Base-by-base conservation (phyloP, 1,284 basidiomycete species). In the Sporisorium exsertum region DNA sequence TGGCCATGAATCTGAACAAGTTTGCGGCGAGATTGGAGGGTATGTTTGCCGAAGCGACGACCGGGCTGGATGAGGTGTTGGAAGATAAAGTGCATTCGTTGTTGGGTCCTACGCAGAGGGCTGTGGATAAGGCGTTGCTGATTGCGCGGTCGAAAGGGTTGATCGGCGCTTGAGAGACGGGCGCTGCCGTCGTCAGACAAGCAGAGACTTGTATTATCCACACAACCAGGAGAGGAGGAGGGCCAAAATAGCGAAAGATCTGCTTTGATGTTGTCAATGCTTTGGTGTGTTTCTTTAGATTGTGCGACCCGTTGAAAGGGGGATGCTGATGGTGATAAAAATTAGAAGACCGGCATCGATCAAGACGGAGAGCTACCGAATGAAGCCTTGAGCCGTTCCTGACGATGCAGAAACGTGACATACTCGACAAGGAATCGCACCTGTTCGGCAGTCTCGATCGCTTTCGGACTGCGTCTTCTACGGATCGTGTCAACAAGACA, bases 391-490 rank as follows among this genome's bases (percentile, higher is more conserved):
- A 66, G 27, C 9, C 59, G 45, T 43, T 81, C 79, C 55, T 81
- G 79, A 7, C 69, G 65, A 42, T 77, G 74, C n/a, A 81, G 24
- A 32, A 65, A 79, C n/a, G 73, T 72, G 20, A 76, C 71, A 32
- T 78, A 79, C 46, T 81, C 72, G 32, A 79, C 71, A 10, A 85
- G 40, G 52, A 83, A 85, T 16, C 64, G 43, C 13, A 81, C 82
- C 69, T 85, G 84, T 63, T 85, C 84, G 5, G 84, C 84, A 9
- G 84, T 85, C 59, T 85, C 84, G 37, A 85, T 84, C 6, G 83
- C 83, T 37, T 84, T 84, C 6, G 80, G 75, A 54, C 80, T 82
- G 6, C 83, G 58, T 16, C 83, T 64, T 22, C 70, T 67, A 12
- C 83, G 72, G 24, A 84, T 78, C 0, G 80, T 78, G 16, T 83